phyloP scores from a whole-genome alignment of 2,329 filamentous ascomycete genomes.

The Aspergillus novofumigatus region DNA sequence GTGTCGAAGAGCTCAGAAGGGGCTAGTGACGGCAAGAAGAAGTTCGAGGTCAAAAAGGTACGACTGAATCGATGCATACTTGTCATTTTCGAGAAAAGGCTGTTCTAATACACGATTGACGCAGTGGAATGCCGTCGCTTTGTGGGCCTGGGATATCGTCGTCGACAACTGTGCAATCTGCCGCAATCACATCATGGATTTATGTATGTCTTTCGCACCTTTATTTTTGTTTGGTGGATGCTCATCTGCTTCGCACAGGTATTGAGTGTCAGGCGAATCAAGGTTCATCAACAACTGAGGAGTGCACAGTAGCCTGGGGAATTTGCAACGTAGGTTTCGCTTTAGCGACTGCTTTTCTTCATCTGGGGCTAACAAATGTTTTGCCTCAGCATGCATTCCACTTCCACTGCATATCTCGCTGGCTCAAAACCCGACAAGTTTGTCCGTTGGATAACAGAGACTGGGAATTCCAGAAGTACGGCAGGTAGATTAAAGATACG shows the following conservation, averaged over 20 bases:
- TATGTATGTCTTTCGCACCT: conserved; percentile 59
- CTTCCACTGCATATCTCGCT: conserved; percentile 98
- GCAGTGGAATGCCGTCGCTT: conserved; percentile 95
- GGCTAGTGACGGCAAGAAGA: conserved; percentile 71
- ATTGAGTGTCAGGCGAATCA: conserved; percentile 99
- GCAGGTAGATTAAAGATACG: conserved; percentile 50
- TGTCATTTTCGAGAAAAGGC: neutral
- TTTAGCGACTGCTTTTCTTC: neutral
- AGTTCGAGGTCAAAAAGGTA: conserved; percentile 99
- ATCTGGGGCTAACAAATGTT: conserved; percentile 9
- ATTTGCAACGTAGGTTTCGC: conserved; percentile 82
- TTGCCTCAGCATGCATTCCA: conserved; percentile 84
- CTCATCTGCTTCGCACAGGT: conserved; percentile 47
- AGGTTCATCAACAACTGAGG: conserved; percentile 91
- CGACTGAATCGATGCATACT: conserved; percentile 7
- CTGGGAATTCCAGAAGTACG: conserved; percentile 99
- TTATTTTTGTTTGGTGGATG: neutral
- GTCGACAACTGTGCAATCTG: conserved; percentile 99
- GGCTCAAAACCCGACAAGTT: conserved; percentile 98
- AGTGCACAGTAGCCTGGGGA: conserved; percentile 98
- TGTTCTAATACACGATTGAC: conserved; percentile 12
- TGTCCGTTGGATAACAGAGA: conserved; percentile 96
- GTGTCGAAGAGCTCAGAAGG: conserved; percentile 51
- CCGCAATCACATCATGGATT: conserved; percentile 98
- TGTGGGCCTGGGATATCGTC: conserved; percentile 99